Conservation (phyloP, 331 rosid species). For the Quercus tomentella region DNA sequence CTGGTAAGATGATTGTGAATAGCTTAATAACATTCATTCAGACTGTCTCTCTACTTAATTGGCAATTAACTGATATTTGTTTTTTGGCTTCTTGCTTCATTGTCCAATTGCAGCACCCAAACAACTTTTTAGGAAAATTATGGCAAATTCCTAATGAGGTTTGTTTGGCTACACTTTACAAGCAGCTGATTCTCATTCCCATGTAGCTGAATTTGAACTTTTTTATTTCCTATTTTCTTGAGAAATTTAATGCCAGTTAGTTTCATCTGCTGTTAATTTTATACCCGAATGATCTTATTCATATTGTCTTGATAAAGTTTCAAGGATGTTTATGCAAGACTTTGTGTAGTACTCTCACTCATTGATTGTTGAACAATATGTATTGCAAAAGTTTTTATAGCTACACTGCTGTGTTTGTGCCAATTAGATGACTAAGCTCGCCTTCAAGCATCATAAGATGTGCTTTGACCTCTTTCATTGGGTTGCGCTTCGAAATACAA, state of each 20-base stretch:
- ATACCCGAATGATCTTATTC: neutral
- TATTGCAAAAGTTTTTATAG: too few species aligned
- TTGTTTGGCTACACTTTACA: conserved; percentile 18
- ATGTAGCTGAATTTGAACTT: neutral
- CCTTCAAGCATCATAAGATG: too few species aligned
- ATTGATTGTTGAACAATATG: neutral
- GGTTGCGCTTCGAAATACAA: too few species aligned
- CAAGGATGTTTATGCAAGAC: neutral
- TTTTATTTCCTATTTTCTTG: neutral
- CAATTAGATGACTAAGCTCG: too few species aligned
- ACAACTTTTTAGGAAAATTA: conserved; percentile 58
- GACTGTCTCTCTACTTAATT: conserved; percentile 10
- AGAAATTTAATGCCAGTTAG: too few species aligned
- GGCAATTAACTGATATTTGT: conserved; percentile 9
- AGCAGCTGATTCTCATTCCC: conserved; percentile 1
- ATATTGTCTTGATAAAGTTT: neutral
- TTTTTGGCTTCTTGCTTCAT: conserved; percentile 11
- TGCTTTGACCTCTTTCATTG: too few species aligned
- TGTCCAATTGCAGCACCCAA: conserved; percentile 65
- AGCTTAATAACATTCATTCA: neutral
- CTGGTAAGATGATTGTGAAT: conserved; percentile 47
- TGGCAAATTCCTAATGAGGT: conserved; percentile 57
- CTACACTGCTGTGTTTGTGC: too few species aligned
- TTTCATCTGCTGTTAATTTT: neutral
- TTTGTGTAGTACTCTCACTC: neutral